Evolutionary conservation across 2,329 filamentous ascomycete genomes (phyloP).

Genomic region (Cercospora sesami): DNA sequence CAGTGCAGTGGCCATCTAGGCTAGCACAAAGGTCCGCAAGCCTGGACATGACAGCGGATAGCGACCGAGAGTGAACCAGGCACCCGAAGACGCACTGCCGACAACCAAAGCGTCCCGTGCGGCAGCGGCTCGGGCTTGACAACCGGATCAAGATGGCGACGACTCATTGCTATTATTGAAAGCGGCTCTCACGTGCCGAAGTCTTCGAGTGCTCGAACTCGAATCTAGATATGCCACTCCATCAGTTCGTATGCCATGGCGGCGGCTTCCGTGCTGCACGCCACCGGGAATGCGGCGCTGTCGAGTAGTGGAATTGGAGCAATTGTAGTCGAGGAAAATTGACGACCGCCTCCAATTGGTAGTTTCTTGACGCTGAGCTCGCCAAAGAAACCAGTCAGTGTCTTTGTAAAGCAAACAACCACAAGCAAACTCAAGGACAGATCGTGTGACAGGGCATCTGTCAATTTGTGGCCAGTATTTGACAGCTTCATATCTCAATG

Average conservation of each 20-base stretch:
- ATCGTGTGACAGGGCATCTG: conserved; percentile 1
- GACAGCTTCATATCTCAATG: neutral
- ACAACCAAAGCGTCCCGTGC: neutral
- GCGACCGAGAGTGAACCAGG: neutral
- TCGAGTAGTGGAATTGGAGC: too few species aligned
- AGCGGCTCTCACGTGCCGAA: neutral
- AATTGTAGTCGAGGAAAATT: neutral
- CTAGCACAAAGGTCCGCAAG: neutral
- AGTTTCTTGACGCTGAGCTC: neutral
- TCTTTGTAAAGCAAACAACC: conserved; percentile 17
- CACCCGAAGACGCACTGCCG: conserved; percentile 1
- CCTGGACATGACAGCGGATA: conserved; percentile 9
- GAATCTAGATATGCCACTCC: neutral
- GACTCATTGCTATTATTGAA: neutral
- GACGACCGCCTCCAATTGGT: neutral
- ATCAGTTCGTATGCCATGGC: neutral
- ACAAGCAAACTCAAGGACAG: conserved; percentile 15
- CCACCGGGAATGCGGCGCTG: too few species aligned
- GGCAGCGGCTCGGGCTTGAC: neutral
- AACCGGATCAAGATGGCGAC: neutral
- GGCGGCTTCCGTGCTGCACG: neutral
- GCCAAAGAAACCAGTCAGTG: conserved; percentile 13
- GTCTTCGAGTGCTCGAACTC: neutral
- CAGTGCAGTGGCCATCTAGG: neutral
- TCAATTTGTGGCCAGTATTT: conserved; percentile 2